Conservation (phyloP, 495 filamentous ascomycete genomes). For the Lophiotrema nucula region DNA sequence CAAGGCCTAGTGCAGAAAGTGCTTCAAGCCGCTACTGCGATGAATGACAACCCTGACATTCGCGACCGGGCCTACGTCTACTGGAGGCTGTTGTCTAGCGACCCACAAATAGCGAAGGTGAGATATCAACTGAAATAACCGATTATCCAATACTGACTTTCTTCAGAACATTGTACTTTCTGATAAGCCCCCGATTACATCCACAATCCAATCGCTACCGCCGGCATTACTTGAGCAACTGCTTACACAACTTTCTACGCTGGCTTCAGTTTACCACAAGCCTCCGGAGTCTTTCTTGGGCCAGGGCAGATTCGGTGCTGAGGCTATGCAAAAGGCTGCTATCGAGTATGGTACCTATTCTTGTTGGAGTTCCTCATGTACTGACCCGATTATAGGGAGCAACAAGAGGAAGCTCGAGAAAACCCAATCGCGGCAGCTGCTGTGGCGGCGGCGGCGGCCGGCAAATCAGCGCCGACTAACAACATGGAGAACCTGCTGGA, state of each 20-base stretch:
- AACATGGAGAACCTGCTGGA: constrained; percentile 95
- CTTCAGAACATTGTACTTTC: constrained; percentile 82
- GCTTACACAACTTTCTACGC: constrained; percentile 85
- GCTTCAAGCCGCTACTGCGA: constrained; percentile 83
- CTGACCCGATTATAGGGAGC: constrained; percentile 55
- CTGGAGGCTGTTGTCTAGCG: constrained; percentile 94
- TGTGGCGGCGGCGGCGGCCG: constrained; percentile 62
- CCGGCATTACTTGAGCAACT: constrained; percentile 80
- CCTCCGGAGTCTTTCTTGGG: constrained; percentile 95
- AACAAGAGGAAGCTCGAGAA: constrained; percentile 84
- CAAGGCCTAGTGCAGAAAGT: constrained; percentile 92
- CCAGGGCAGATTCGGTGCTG: constrained; percentile 88
- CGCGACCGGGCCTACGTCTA: constrained; percentile 97
- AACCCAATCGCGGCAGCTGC: constrained; percentile 88
- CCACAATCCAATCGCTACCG: constrained; percentile 86
- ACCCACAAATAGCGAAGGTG: constrained; percentile 82
- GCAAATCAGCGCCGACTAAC: constrained; percentile 54
- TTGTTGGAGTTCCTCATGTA: constrained; percentile 12
- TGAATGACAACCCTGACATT: constrained; percentile 96
- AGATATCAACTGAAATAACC: background rate
- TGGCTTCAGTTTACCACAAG: constrained; percentile 99
- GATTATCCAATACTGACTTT: constrained; percentile 2
- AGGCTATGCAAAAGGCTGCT: constrained; percentile 90
- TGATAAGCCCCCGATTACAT: constrained; percentile 88
- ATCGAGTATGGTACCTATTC: constrained; percentile 64